phyloP scores from a whole-genome alignment of 1,139 yeast genomes.

The Candida glucosophila region DNA sequence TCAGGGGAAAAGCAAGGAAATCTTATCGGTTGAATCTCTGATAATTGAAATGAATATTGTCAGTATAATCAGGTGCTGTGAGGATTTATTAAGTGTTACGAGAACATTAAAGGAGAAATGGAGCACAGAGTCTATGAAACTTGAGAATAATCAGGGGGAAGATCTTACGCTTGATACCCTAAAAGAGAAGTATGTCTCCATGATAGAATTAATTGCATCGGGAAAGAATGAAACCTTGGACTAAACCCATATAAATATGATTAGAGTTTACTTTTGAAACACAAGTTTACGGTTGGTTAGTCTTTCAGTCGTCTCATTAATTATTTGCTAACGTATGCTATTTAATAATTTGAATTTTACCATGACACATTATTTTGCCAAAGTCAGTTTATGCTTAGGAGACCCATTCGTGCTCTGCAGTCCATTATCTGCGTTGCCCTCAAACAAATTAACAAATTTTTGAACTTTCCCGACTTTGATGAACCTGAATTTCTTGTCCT shows the following conservation, averaged over 20 bases:
- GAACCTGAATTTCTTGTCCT: slow-evolving; percentile 37
- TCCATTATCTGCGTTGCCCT: slow-evolving; percentile 27
- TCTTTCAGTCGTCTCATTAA: no score
- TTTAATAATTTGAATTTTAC: no score
- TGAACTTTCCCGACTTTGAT: slow-evolving; percentile 43
- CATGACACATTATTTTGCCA: no score
- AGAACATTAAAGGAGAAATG: slow-evolving; percentile 45
- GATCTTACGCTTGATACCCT: slow-evolving; percentile 19
- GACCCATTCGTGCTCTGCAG: no score
- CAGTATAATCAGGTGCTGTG: slow-evolving; percentile 42
- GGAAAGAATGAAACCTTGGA: slow-evolving; percentile 11
- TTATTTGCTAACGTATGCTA: no score
- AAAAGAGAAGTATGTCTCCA: slow-evolving; percentile 30
- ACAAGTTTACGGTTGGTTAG: no score
- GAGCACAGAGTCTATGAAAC: slow-evolving; percentile 47
- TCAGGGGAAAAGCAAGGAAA: slow-evolving; percentile 40
- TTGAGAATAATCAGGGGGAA: slow-evolving; percentile 10
- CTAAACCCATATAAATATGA: no score
- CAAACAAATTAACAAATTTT: slow-evolving; percentile 38
- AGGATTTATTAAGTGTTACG: slow-evolving; percentile 43
- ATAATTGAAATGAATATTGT: slow-evolving; percentile 49
- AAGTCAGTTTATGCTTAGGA: no score
- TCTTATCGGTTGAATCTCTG: slow-evolving; percentile 45
- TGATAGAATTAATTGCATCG: no score
- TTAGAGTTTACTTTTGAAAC: no score